These are phyloP conservation scores for Isabelozyma pseudorhagii DNA, from an alignment of 805 yeast species.

Conservation along the genomic window DNA sequence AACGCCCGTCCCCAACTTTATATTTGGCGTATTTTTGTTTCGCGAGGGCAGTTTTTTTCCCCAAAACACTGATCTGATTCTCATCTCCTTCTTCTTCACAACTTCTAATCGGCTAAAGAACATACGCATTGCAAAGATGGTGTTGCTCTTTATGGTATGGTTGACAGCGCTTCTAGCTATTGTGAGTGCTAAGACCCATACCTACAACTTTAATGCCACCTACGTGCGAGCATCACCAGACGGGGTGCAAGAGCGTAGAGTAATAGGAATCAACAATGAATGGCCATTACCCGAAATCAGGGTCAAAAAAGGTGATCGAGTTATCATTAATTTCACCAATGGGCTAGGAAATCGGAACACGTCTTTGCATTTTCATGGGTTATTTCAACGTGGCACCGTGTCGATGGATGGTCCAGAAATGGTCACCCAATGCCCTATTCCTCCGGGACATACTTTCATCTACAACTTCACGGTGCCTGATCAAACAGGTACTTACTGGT, in stretches of 20 bases:
- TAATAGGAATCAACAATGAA: conserved; percentile 54
- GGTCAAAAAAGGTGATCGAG: conserved; percentile 38
- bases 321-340: conserved; percentile 34
- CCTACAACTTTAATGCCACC: conserved; percentile 34
- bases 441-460: conserved; percentile 34
- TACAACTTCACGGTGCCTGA: conserved; percentile 37
- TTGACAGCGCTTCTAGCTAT: background rate
- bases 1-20: too few relatives aligned
- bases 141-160: background rate
- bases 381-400: conserved; percentile 35
- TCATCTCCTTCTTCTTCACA: background rate
- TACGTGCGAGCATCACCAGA: conserved; percentile 53
- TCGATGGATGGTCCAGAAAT: conserved; percentile 46
- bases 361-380: conserved; percentile 45
- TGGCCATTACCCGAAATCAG: conserved; percentile 44
- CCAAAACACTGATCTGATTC: background rate
- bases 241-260: conserved; percentile 46
- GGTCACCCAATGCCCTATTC: conserved; percentile 46
- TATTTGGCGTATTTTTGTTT: too few relatives aligned
- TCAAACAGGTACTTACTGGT: conserved; percentile 54
- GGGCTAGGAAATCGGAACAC: conserved; percentile 30
- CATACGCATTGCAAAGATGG: background rate
- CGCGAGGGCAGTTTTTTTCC: background rate
- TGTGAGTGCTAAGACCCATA: conserved; percentile 23
- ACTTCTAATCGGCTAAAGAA: background rate